A percentile compares a stretch with the other conserved stretches of the same genome.
Evolutionary conservation across 1,284 basidiomycete species (phyloP).

Genomic region (Leccinum insigne): DNA sequence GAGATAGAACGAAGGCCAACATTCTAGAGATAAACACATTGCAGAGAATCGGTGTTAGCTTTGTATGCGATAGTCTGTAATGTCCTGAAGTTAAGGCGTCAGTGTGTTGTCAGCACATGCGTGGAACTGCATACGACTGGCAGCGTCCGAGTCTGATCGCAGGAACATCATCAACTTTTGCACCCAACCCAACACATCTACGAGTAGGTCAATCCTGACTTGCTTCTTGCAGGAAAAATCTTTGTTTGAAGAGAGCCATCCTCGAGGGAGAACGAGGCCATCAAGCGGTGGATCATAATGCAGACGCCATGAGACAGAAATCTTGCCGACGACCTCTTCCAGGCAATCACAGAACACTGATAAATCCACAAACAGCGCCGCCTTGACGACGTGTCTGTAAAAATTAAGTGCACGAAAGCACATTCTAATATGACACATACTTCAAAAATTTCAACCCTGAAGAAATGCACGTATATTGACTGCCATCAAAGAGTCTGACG

Average conservation of each 20-base stretch:
- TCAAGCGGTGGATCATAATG: slow-evolving; percentile 34
- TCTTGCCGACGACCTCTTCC: slow-evolving; percentile 42
- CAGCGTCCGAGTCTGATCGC: slow-evolving; percentile 7
- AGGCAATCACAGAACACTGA: slow-evolving; percentile 46
- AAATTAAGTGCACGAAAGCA: not conserved
- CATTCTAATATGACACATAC: slow-evolving; percentile 10
- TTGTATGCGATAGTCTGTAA: slow-evolving; percentile 20
- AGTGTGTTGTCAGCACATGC: not conserved
- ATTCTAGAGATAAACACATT: slow-evolving; percentile 29
- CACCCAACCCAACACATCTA: slow-evolving; percentile 13
- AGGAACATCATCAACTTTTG: slow-evolving; percentile 17
- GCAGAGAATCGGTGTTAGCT: slow-evolving; percentile 24
- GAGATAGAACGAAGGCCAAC: slow-evolving; percentile 14
- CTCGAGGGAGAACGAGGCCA: slow-evolving; percentile 46
- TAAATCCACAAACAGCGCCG: slow-evolving; percentile 37
- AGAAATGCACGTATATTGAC: slow-evolving; percentile 17
- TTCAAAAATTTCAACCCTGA: slow-evolving; percentile 31
- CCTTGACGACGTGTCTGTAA: slow-evolving; percentile 42
- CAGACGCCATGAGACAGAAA: slow-evolving; percentile 36
- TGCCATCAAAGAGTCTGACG: slow-evolving; percentile 18
- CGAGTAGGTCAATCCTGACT: slow-evolving; percentile 8
- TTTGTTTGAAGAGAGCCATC: slow-evolving; percentile 41
- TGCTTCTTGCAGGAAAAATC: slow-evolving; percentile 26
- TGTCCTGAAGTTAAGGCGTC: slow-evolving; percentile 9
- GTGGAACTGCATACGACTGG: slow-evolving; percentile 12